phyloP scores from a whole-genome alignment of 2,329 filamentous ascomycete species.

The Macroventuria anomochaeta region DNA sequence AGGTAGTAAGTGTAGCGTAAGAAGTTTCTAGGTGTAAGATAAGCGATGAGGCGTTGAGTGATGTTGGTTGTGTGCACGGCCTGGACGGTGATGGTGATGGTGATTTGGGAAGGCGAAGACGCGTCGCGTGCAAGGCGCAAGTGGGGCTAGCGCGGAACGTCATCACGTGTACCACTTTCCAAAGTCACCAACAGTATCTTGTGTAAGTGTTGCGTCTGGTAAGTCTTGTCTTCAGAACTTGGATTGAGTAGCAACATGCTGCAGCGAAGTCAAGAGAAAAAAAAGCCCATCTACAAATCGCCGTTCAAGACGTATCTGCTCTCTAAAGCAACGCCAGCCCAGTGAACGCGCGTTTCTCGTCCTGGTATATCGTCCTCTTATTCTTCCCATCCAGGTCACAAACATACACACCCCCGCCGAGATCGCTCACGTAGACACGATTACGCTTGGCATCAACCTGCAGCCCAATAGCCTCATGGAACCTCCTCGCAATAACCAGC shows the following conservation, averaged over 20 bases:
- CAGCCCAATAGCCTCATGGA: slow-evolving; percentile 35
- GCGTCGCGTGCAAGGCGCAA: slow-evolving; percentile 11
- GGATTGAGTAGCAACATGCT: no score
- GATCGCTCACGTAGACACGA: slow-evolving; percentile 26
- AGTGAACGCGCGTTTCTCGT: slow-evolving; percentile 19
- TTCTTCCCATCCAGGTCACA: slow-evolving; percentile 20
- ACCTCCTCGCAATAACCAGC: slow-evolving; percentile 21
- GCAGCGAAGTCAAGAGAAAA: no score
- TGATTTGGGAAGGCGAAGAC: not conserved
- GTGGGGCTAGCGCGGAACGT: slow-evolving; percentile 8
- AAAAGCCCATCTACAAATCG: no score
- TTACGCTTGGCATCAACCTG: slow-evolving; percentile 16
- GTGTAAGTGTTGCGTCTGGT: no score
- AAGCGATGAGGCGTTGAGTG: not conserved
- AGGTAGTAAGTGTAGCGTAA: no score
- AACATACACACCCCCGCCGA: slow-evolving; percentile 25
- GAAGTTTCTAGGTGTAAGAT: no score
- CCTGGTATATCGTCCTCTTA: slow-evolving; percentile 21
- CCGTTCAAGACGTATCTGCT: no score
- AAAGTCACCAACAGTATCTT: no score
- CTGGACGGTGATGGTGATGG: not conserved
- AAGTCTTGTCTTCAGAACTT: no score
- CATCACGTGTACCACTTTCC: slow-evolving; percentile 9
- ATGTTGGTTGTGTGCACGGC: not conserved
- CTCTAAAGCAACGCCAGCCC: slow-evolving; percentile 15